phyloP scores from a whole-genome alignment of 73 alveolate genomes.

The Durusdinium trenchii region DNA sequence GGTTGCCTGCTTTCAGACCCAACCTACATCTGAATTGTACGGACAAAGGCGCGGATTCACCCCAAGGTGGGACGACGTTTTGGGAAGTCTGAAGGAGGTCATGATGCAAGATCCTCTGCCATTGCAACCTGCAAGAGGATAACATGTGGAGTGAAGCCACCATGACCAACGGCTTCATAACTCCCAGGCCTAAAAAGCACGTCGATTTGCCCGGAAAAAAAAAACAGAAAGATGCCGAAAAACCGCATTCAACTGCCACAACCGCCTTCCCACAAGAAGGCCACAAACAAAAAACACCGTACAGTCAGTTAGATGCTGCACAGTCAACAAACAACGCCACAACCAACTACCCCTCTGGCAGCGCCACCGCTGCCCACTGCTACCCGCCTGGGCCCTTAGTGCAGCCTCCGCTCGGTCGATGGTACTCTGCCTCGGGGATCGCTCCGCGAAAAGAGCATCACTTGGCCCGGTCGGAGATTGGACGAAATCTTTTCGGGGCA shows the following conservation, averaged over 20 bases:
- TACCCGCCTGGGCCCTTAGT: conserved; percentile 48
- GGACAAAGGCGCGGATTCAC: too few species aligned
- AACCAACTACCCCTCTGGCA: background rate
- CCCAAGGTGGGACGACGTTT: too few species aligned
- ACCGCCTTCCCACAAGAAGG: background rate
- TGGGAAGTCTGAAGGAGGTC: too few species aligned
- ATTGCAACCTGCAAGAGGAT: too few species aligned
- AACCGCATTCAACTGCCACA: background rate
- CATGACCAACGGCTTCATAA: too few species aligned
- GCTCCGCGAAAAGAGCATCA: background rate
- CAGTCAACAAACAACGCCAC: background rate
- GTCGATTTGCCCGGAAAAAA: background rate
- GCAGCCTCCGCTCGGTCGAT: conserved; percentile 90
- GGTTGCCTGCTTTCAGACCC: too few species aligned
- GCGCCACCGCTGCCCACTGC: background rate
- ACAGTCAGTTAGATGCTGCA: background rate
- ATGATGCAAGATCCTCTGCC: too few species aligned
- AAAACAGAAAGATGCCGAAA: background rate
- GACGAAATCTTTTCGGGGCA: too few species aligned
- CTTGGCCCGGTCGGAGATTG: background rate
- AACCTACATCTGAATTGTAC: too few species aligned
- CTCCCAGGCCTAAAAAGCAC: too few species aligned
- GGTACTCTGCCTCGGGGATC: conserved; percentile 49
- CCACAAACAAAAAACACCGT: background rate
- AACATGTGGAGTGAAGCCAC: too few species aligned